Evolutionary conservation across 2,329 filamentous ascomycete species (phyloP).

Genomic region (Fusarium scirpi): DNA sequence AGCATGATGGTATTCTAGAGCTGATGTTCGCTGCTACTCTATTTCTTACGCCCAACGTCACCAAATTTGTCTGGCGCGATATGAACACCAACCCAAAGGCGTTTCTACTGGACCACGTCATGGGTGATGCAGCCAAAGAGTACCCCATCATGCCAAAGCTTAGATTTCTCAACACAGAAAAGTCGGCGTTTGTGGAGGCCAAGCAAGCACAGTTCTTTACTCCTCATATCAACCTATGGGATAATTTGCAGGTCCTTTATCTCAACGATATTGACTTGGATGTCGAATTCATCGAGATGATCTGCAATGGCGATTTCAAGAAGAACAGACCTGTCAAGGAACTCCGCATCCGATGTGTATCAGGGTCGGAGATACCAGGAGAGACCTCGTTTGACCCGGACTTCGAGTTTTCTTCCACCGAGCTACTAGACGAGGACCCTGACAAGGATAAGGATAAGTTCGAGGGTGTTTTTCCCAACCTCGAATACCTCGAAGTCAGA

Average conservation of each 20-base stretch:
- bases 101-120: constrained; percentile 5
- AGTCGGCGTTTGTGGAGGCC: background rate
- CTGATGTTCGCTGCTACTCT: constrained; percentile 28
- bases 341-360: constrained; percentile 11
- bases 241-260: constrained; percentile 14
- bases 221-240: constrained; percentile 23
- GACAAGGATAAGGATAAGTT: constrained; percentile 27
- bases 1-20: constrained; percentile 32
- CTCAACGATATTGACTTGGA: constrained; percentile 29
- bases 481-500: constrained; percentile 4
- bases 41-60: constrained; percentile 23
- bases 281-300: constrained; percentile 22
- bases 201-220: constrained; percentile 31
- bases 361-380: constrained; percentile 8
- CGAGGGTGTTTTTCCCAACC: constrained; percentile 24
- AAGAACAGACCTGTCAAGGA: constrained; percentile 19
- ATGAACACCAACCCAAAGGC: constrained; percentile 26
- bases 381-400: background rate
- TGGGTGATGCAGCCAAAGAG: background rate
- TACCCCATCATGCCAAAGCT: constrained; percentile 25
- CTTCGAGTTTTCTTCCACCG: background rate
- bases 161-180: constrained; percentile 17
- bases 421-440: background rate
- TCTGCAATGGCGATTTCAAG: constrained; percentile 16
- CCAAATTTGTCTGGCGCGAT: constrained; percentile 28